Percentiles rank a stretch among this genome's conserved stretches.
These are phyloP conservation scores for Auxenochlorella pyrenoidosa DNA, from an alignment of 139 green algal species.

Conservation along the genomic window DNA sequence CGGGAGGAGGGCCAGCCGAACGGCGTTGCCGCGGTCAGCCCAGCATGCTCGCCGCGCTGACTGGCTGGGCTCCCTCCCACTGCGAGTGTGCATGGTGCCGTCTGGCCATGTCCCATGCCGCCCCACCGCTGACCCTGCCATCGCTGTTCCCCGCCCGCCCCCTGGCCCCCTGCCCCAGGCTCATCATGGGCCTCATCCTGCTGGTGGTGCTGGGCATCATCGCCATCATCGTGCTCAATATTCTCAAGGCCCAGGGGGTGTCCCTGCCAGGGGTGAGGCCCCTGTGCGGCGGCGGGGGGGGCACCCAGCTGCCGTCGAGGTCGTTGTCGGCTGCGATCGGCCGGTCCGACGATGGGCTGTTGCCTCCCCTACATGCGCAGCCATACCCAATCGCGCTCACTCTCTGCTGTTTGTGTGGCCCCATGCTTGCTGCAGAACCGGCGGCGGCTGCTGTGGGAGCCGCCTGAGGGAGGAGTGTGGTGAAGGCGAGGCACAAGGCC, in stretches of 20 bases:
- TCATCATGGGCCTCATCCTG: conserved; percentile 82
- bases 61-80: too few relatives aligned
- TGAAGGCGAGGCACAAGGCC: too few relatives aligned
- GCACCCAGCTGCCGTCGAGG: too few relatives aligned
- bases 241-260: conserved; percentile 48
- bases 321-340: too few relatives aligned
- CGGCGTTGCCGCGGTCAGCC: too few relatives aligned
- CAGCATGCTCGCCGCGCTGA: too few relatives aligned
- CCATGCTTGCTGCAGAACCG: not conserved
- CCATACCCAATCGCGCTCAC: too few relatives aligned
- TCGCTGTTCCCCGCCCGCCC: too few relatives aligned
- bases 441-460: conserved; percentile 20
- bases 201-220: conserved; percentile 75
- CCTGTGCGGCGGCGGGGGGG: not conserved
- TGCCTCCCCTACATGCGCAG: too few relatives aligned
- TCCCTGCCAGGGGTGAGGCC: conserved; percentile 30
- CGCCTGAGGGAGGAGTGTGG: not conserved
- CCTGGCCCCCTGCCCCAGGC: conserved; percentile 53
- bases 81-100: too few relatives aligned
- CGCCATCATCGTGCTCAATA: conserved; percentile 70
- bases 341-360: too few relatives aligned
- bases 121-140: not conserved
- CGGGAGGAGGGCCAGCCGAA: too few relatives aligned
- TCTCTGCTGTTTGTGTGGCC: not conserved
- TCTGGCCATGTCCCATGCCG: not conserved